Conservation (phyloP, 805 yeast genomes). For the Groenewaldozyma salmanticensis region DNA sequence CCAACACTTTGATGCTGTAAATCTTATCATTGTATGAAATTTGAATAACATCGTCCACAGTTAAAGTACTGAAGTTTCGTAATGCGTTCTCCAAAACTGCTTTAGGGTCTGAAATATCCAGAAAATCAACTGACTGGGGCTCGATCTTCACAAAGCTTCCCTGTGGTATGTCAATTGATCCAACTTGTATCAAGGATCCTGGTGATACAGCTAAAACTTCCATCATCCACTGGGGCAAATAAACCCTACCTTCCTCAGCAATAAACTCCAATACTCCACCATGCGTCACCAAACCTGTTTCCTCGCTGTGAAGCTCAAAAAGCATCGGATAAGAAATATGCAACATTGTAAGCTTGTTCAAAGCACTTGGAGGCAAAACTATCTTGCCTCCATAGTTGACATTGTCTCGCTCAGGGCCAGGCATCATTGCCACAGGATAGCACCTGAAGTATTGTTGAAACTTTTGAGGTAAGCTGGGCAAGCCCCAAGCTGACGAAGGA, state of each 20-base stretch:
- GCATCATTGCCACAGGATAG: slow-evolving; percentile 87
- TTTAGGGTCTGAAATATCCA: slow-evolving; percentile 90
- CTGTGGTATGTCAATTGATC: slow-evolving; percentile 65
- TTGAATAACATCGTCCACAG: slow-evolving; percentile 76
- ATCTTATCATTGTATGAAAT: slow-evolving; percentile 70
- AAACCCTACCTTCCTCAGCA: slow-evolving; percentile 95
- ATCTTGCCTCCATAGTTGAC: slow-evolving; percentile 94
- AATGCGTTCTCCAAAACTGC: slow-evolving; percentile 92
- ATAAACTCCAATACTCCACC: slow-evolving; percentile 94
- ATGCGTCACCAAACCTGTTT: slow-evolving; percentile 52
- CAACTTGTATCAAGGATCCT: slow-evolving; percentile 69
- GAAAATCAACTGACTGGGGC: slow-evolving; percentile 88
- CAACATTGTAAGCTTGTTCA: slow-evolving; percentile 75
- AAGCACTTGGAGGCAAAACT: slow-evolving; percentile 86
- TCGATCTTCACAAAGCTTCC: slow-evolving; percentile 88
- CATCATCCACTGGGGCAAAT: slow-evolving; percentile 97
- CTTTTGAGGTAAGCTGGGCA: slow-evolving; percentile 17
- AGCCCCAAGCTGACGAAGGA: background rate
- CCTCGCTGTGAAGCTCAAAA: slow-evolving; percentile 68
- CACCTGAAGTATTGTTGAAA: slow-evolving; percentile 88
- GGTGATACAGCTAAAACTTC: slow-evolving; percentile 59
- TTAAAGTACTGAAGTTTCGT: slow-evolving; percentile 79
- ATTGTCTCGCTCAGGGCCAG: slow-evolving; percentile 52
- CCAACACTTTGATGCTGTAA: slow-evolving; percentile 75
- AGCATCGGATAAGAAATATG: slow-evolving; percentile 96